Evolutionary conservation across 495 filamentous ascomycete genomes (phyloP).

Genomic region (Aspergillus incahuasiensis): DNA sequence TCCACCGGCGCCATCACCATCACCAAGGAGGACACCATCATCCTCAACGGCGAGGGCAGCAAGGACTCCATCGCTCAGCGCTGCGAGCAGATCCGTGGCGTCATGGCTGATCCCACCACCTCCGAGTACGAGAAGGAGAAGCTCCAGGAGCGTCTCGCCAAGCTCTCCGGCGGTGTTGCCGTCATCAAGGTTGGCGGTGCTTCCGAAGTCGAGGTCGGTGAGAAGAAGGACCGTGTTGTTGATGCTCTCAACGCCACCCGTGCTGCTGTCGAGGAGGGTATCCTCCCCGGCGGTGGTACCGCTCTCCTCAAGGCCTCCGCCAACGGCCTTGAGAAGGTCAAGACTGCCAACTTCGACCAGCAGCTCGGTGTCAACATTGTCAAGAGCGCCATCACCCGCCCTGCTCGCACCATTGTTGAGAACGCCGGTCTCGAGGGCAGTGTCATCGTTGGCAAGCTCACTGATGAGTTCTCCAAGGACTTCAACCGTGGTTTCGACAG

Average conservation of each 20-base stretch:
- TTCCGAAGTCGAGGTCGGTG: constrained; percentile 95
- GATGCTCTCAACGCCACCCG: constrained; percentile 98
- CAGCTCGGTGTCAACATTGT: constrained; percentile 96
- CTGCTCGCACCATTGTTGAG: constrained; percentile 92
- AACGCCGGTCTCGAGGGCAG: constrained; percentile 95
- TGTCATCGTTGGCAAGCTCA: constrained; percentile 96
- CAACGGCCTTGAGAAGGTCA: constrained; percentile 77
- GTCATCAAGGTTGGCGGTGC: constrained; percentile 98
- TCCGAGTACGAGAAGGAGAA: constrained; percentile 99
- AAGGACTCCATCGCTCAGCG: constrained; percentile 92
- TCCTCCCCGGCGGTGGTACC: constrained; percentile 96
- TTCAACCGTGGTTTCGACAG: constrained; percentile 99
- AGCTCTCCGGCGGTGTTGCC: constrained; percentile 97
- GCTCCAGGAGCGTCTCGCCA: constrained; percentile 97
- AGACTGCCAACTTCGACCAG: constrained; percentile 95
- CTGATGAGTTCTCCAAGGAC: constrained; percentile 83
- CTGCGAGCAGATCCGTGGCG: constrained; percentile 97
- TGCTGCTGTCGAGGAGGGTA: constrained; percentile 97
- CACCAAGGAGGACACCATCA: constrained; percentile 99
- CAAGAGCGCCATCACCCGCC: constrained; percentile 93
- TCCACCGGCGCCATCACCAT: constrained; percentile 98
- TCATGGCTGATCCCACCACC: constrained; percentile 87
- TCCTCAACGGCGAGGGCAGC: constrained; percentile 94
- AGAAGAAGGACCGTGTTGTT: constrained; percentile 99
- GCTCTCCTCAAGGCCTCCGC: constrained; percentile 94